These are phyloP conservation scores for Zalaria obscura DNA, from an alignment of 2,329 filamentous ascomycete genomes.

Conservation along the genomic window DNA sequence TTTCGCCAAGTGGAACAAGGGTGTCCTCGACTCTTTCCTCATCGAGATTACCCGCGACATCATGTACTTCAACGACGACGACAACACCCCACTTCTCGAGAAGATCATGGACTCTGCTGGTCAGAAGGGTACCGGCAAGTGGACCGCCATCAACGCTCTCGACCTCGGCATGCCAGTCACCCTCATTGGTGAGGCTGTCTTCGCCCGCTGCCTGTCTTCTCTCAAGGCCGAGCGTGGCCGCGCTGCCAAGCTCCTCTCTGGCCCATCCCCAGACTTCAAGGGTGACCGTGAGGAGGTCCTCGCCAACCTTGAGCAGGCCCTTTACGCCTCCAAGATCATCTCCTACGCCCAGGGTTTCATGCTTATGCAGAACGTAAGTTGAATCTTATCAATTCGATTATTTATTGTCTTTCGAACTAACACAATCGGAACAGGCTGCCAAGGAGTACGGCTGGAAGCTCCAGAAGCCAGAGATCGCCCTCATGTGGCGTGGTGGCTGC, in stretches of 20 bases:
- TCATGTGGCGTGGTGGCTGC: constrained; percentile 99
- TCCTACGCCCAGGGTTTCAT: constrained; percentile 99
- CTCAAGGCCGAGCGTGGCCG: constrained; percentile 86
- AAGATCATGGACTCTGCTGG: constrained; percentile 98
- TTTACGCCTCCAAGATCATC: constrained; percentile 99
- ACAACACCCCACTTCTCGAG: constrained; percentile 81
- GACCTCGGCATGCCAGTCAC: constrained; percentile 98
- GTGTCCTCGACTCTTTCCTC: constrained; percentile 96
- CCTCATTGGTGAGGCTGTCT: constrained; percentile 92
- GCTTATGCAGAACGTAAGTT: constrained; percentile 89
- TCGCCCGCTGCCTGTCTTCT: constrained; percentile 83
- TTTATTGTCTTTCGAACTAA: not conserved
- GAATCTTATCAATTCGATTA: not conserved
- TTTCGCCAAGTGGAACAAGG: constrained; percentile 94
- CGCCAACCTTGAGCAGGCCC: constrained; percentile 92
- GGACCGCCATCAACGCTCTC: constrained; percentile 97
- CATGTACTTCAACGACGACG: constrained; percentile 95
- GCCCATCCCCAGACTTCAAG: constrained; percentile 66
- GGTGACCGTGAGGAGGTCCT: constrained; percentile 91
- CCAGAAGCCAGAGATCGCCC: constrained; percentile 98
- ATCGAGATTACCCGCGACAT: constrained; percentile 99
- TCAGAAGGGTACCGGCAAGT: constrained; percentile 99
- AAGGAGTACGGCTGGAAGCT: constrained; percentile 97
- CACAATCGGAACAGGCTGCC: constrained; percentile 51
- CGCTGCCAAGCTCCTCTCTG: constrained; percentile 65